Conservation (phyloP, 1,284 basidiomycete genomes). For the Fomitopsis betulina region DNA sequence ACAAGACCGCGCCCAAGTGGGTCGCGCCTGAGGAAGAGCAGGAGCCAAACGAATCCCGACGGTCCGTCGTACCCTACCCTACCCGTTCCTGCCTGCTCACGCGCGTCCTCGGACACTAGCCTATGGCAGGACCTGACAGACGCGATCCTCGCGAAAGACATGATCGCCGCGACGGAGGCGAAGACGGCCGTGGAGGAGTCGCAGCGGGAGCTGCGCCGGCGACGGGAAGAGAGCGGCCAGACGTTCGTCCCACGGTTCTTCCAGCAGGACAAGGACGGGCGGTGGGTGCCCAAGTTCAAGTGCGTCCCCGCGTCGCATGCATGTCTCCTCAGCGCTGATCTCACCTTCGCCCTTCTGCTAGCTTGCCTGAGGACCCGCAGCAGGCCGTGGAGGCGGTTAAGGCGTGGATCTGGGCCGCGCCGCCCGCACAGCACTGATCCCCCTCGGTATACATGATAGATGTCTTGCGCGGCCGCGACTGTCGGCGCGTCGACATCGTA, state of each 20-base stretch:
- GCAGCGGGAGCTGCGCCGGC: slow-evolving; percentile 79
- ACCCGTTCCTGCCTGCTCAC: not conserved
- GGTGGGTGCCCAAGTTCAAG: slow-evolving; percentile 81
- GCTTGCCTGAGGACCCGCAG: slow-evolving; percentile 64
- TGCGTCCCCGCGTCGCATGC: slow-evolving; percentile 27
- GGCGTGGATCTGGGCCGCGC: slow-evolving; percentile 55
- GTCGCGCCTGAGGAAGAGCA: slow-evolving; percentile 85
- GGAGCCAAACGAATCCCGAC: slow-evolving; percentile 85
- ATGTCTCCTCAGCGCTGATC: not conserved
- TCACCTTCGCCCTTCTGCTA: slow-evolving; percentile 24
- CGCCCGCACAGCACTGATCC: slow-evolving; percentile 2
- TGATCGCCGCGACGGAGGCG: slow-evolving; percentile 90
- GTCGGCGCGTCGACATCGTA: not conserved
- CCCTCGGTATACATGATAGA: not conserved
- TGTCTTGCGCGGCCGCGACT: not conserved
- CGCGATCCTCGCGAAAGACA: slow-evolving; percentile 86
- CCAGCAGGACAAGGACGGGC: slow-evolving; percentile 59
- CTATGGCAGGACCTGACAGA: slow-evolving; percentile 85
- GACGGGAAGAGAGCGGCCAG: slow-evolving; percentile 73
- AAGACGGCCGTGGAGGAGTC: slow-evolving; percentile 92
- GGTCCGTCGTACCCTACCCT: slow-evolving; percentile 39
- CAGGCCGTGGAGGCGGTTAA: slow-evolving; percentile 57
- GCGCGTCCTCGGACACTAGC: slow-evolving; percentile 30
- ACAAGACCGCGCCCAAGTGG: slow-evolving; percentile 76
- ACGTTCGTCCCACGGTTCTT: slow-evolving; percentile 80